Evolutionary conservation across 805 yeast genomes (phyloP).

Genomic region (Hanseniaspora thailandica): DNA sequence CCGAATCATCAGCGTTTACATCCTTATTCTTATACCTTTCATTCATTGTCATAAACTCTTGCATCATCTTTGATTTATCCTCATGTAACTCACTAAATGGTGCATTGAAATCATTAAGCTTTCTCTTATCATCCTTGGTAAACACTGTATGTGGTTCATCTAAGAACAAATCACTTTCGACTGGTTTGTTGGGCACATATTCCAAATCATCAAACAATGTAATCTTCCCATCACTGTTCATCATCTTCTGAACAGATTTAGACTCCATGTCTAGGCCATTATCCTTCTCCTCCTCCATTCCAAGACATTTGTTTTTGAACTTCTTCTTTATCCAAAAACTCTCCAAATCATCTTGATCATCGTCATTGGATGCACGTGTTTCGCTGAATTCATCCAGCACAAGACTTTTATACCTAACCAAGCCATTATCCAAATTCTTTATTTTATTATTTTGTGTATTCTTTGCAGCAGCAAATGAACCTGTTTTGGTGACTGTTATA

Average conservation of each 20-base stretch:
- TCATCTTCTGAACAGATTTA: background rate
- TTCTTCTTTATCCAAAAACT: background rate
- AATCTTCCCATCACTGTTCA: background rate
- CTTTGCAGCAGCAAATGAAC: background rate
- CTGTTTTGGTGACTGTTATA: slow-evolving; percentile 12
- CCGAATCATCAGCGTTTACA: background rate
- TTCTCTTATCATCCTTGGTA: slow-evolving; percentile 7
- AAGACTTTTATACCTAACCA: slow-evolving; percentile 7
- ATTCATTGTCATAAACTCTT: background rate
- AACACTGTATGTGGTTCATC: background rate
- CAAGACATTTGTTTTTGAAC: background rate
- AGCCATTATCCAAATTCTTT: background rate
- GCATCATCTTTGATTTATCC: background rate
- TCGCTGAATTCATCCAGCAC: slow-evolving; percentile 5
- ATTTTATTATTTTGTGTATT: background rate
- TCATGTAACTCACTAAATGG: background rate
- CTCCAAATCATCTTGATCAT: slow-evolving; percentile 1
- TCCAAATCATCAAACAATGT: background rate
- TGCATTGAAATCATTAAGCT: slow-evolving; percentile 9
- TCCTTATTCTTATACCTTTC: background rate
- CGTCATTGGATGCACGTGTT: background rate
- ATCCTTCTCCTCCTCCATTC: background rate
- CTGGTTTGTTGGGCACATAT: background rate
- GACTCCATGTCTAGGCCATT: background rate
- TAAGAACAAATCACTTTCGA: background rate